phyloP scores from a whole-genome alignment of 129 eudicot species.

The Centella asiatica region DNA sequence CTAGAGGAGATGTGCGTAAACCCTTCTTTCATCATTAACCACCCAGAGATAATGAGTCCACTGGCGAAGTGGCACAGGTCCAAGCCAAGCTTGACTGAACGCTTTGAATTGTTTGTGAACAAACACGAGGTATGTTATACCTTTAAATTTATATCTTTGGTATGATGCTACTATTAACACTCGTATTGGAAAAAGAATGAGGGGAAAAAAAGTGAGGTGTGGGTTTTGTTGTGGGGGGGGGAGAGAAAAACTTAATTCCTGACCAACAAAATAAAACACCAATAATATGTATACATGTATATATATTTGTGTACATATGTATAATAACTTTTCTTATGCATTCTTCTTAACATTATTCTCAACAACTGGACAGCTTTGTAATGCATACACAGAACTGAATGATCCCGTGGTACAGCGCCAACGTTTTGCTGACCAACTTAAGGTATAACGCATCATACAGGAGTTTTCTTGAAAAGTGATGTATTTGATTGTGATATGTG shows the following conservation, averaged over 20 bases:
- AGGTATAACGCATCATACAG: constrained; percentile 32
- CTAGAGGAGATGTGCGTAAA: constrained; percentile 83
- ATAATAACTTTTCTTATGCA: too few relatives aligned
- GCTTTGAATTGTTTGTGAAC: constrained; percentile 86
- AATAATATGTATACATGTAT: too few relatives aligned
- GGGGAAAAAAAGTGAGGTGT: too few relatives aligned
- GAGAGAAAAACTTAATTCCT: too few relatives aligned
- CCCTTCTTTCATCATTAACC: constrained; percentile 82
- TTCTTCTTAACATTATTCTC: not conserved
- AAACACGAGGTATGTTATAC: constrained; percentile 66
- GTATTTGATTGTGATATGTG: not conserved
- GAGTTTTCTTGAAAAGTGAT: not conserved
- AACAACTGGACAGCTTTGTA: constrained; percentile 55
- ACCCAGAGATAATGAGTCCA: constrained; percentile 98
- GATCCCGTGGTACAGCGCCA: constrained; percentile 97
- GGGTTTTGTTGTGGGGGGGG: too few relatives aligned
- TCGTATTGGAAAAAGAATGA: not conserved
- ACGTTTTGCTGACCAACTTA: constrained; percentile 89
- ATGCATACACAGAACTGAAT: constrained; percentile 92
- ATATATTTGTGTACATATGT: too few relatives aligned
- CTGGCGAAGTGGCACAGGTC: constrained; percentile 98
- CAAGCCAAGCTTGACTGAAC: constrained; percentile 75
- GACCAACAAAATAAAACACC: too few relatives aligned
- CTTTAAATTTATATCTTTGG: not conserved
- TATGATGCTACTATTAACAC: not conserved